These are phyloP conservation scores for Nidularia sp. DNA, from an alignment of 768 basidiomycete genomes.

Conservation along the genomic window DNA sequence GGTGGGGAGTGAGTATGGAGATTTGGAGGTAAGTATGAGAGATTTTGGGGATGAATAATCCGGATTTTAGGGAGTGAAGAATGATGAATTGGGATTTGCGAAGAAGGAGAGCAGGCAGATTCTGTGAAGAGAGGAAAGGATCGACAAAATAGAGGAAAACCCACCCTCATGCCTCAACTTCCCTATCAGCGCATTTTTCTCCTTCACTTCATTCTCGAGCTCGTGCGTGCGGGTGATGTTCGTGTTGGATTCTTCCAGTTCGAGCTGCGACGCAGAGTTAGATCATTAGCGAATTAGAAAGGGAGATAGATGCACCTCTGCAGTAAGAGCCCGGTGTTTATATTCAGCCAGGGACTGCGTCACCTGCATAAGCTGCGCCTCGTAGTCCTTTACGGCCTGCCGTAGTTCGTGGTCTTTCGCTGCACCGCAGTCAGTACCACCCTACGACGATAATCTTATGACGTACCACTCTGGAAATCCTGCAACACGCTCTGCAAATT, in stretches of 20 bases:
- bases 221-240: conserved; percentile 64
- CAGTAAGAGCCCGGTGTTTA: conserved; percentile 81
- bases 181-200: conserved; percentile 92
- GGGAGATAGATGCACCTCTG: conserved; percentile 60
- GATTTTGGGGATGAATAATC: no score
- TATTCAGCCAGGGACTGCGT: conserved; percentile 85
- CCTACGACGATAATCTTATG: neutral
- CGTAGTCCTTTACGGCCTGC: conserved; percentile 80
- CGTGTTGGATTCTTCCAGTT: conserved; percentile 68
- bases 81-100: no score
- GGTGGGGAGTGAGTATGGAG: neutral
- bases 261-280: conserved; percentile 40
- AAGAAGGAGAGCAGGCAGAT: neutral
- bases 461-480: conserved; percentile 90
- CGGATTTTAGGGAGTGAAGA: no score
- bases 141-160: conserved; percentile 8
- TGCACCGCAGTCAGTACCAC: conserved; percentile 21
- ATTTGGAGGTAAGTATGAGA: neutral
- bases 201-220: conserved; percentile 88
- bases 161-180: conserved; percentile 93
- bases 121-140: neutral
- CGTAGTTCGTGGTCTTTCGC: conserved; percentile 90
- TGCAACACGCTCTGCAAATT: conserved; percentile 92
- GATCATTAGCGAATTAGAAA: neutral
- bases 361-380: conserved; percentile 62